Base-by-base conservation (phyloP, 129 eudicot species). In the Cynara cardunculus region DNA sequence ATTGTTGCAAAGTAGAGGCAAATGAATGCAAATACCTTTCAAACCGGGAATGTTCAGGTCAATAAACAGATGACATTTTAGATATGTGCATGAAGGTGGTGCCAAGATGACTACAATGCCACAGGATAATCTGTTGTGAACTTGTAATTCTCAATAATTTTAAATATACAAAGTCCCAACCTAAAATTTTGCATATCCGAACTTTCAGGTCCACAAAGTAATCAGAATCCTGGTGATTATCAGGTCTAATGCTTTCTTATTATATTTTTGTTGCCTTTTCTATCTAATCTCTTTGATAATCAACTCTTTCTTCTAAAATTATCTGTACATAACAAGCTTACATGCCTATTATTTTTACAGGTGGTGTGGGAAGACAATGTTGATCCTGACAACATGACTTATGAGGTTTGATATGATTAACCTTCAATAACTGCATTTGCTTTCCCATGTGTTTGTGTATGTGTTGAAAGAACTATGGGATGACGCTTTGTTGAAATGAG, bases 361-460 rank as follows among this genome's bases (percentile, higher is more conserved):
- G 92, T 84, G 78, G 85, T 89, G 77, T 94, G 97, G 98, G 93
- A 91, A 89, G 98, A 94, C 84, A 82, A 83, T 69, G 87, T 94
- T 24, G 97, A 94, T 83, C 97, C 90, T 77, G 98, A 94, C 85
- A 90, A 71, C 83, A 94, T 94, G 98, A 94, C 93, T 46, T 94
- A 94, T 79, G 98, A 94, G 98, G 98, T 93, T 78, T 74, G 82
- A 41, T 62, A 75, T 35, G 30, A 32, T 24, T 49, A 64, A 67
- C 46, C 56, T 69, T 66, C 34, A 19, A n/a, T 65, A 61, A 24
- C 18, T 66, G 65, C 25, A 22, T 73, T 68, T 83, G 41, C 22
- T 64, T 61, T 81, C 31, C 21, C 56, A 73, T 16, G 25, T 81
- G 69, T 72, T 81, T 64, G 66, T 62, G 46, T 66, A 7, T 53